A percentile compares a stretch with the other conserved stretches of the same genome.
Conservation (phyloP, 1,139 yeast genomes). For the Starmera stellimalicola region DNA sequence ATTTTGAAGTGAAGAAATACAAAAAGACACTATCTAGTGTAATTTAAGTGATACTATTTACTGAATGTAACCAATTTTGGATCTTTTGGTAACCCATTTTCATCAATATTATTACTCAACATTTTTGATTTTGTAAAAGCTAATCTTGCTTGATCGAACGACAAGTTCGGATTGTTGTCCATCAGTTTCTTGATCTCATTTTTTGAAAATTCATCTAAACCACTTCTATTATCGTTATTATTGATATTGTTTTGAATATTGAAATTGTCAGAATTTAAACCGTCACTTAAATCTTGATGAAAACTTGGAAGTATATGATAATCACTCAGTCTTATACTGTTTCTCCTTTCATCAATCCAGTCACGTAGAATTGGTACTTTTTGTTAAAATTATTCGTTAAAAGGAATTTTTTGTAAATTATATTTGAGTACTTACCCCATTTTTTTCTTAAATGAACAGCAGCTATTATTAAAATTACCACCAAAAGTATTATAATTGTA, state of each 20-base stretch:
- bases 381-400: neutral
- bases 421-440: constrained; percentile 2
- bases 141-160: constrained; percentile 67
- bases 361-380: constrained; percentile 12
- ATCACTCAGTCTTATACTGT: constrained; percentile 12
- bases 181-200: constrained; percentile 43
- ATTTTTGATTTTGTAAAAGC: constrained; percentile 39
- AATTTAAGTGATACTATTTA: neutral
- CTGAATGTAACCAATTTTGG: constrained; percentile 35
- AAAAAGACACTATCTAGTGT: constrained; percentile 1
- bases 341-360: constrained; percentile 9
- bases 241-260: constrained; percentile 38
- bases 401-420: neutral
- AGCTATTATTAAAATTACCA: constrained; percentile 1
- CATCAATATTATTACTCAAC: constrained; percentile 44
- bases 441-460: constrained; percentile 13
- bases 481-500: neutral
- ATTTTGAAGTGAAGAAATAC: constrained; percentile 3
- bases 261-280: constrained; percentile 53
- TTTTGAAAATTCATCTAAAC: constrained; percentile 50
- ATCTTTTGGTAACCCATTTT: constrained; percentile 39
- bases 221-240: constrained; percentile 45
- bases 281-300: constrained; percentile 52
- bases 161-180: constrained; percentile 33
- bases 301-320: constrained; percentile 29